phyloP scores from a whole-genome alignment of 805 yeast species.

The Candida ascalaphidarum region DNA sequence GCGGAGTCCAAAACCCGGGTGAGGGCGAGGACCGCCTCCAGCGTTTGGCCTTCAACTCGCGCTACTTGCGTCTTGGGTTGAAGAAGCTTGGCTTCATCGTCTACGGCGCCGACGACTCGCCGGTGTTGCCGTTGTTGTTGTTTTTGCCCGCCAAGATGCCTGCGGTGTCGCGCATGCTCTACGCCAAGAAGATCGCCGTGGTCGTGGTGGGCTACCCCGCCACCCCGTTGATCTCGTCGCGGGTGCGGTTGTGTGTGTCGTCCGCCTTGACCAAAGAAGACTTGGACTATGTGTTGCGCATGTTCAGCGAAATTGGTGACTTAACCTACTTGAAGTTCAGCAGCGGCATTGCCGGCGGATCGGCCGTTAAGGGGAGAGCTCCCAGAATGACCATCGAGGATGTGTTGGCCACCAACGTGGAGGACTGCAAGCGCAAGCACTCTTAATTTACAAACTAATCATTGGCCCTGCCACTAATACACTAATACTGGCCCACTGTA shows the following conservation, averaged over 20 bases:
- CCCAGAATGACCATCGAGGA: slow-evolving; percentile 79
- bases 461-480: too few species aligned
- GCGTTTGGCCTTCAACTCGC: slow-evolving; percentile 91
- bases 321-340: slow-evolving; percentile 64
- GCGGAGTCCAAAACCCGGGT: slow-evolving; percentile 80
- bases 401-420: slow-evolving; percentile 63
- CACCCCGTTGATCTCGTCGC: slow-evolving; percentile 80
- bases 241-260: slow-evolving; percentile 90
- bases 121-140: slow-evolving; percentile 83
- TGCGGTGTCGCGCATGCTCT: slow-evolving; percentile 75
- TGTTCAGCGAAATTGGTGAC: slow-evolving; percentile 74
- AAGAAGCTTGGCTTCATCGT: slow-evolving; percentile 90
- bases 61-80: slow-evolving; percentile 85
- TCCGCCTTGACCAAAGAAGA: slow-evolving; percentile 91
- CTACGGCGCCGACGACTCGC: slow-evolving; percentile 93
- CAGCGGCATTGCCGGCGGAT: slow-evolving; percentile 72
- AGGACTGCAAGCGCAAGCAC: slow-evolving; percentile 53
- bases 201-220: slow-evolving; percentile 98
- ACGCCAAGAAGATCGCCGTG: slow-evolving; percentile 76
- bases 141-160: slow-evolving; percentile 95
- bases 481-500: too few species aligned
- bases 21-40: slow-evolving; percentile 89
- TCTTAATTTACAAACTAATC: too few species aligned
- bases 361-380: slow-evolving; percentile 39
- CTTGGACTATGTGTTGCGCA: slow-evolving; percentile 68